Percentiles rank a stretch among this genome's conserved stretches.
phyloP scores from a whole-genome alignment of 2,329 filamentous ascomycete genomes.

The Colletotrichum limetticola region DNA sequence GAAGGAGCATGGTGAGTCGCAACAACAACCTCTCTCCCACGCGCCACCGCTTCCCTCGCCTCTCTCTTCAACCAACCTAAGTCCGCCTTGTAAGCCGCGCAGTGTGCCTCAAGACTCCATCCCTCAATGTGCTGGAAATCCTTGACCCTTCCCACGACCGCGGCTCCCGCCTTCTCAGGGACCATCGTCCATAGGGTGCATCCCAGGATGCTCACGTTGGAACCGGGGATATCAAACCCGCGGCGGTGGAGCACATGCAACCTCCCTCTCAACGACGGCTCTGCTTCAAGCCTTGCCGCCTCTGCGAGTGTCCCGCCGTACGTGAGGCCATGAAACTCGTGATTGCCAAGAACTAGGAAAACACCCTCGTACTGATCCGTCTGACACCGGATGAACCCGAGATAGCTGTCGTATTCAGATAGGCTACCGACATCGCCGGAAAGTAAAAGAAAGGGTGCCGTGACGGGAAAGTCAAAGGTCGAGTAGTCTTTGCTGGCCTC shows the following conservation, averaged over 20 bases:
- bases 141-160: constrained; percentile 56
- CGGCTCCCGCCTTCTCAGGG: constrained; percentile 46
- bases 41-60: not conserved
- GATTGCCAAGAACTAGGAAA: constrained; percentile 63
- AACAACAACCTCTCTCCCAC: constrained; percentile 53
- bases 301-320: constrained; percentile 49
- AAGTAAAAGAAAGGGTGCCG: constrained; percentile 56
- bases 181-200: constrained; percentile 68
- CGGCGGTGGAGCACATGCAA: constrained; percentile 57
- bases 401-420: constrained; percentile 56
- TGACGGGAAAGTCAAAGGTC: constrained; percentile 51
- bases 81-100: constrained; percentile 58
- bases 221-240: constrained; percentile 51
- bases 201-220: constrained; percentile 62
- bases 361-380: constrained; percentile 53
- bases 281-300: constrained; percentile 50
- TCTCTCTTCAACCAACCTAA: constrained; percentile 56
- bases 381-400: constrained; percentile 54
- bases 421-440: constrained; percentile 63
- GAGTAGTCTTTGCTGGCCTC: constrained; percentile 56
- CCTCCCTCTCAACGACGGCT: constrained; percentile 49
- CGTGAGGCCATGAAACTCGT: constrained; percentile 62
- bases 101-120: constrained; percentile 64
- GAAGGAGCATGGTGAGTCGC: constrained; percentile 69
- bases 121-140: constrained; percentile 65